Evolutionary conservation across 345 rosid species (phyloP).

Genomic region (Excoecaria agallocha): DNA sequence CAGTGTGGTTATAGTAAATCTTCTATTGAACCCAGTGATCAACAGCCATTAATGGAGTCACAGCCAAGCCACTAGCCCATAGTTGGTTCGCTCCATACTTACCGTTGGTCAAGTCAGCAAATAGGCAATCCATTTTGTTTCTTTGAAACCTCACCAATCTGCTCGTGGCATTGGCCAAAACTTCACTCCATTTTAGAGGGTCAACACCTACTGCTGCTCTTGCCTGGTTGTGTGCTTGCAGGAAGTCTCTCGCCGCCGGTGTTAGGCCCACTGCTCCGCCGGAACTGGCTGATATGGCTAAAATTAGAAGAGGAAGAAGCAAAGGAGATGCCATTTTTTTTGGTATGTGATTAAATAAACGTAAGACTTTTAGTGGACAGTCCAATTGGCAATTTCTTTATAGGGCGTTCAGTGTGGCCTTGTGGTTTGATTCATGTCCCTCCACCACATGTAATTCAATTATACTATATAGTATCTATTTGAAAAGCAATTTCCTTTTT

Average conservation of each 20-base stretch:
- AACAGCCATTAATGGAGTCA: slow-evolving; percentile 59
- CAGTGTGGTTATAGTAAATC: slow-evolving; percentile 48
- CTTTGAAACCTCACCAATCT: slow-evolving; percentile 60
- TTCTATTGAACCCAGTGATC: slow-evolving; percentile 71
- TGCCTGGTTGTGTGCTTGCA: slow-evolving; percentile 69
- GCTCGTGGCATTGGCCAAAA: slow-evolving; percentile 47
- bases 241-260: slow-evolving; percentile 44
- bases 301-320: slow-evolving; percentile 33
- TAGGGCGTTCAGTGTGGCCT: background rate
- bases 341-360: background rate
- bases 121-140: slow-evolving; percentile 59
- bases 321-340: slow-evolving; percentile 33
- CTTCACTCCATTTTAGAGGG: slow-evolving; percentile 65
- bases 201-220: slow-evolving; percentile 61
- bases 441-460: background rate
- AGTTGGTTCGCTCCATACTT: slow-evolving; percentile 75
- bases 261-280: slow-evolving; percentile 19
- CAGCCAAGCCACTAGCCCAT: slow-evolving; percentile 49
- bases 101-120: slow-evolving; percentile 50
- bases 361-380: background rate
- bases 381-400: background rate
- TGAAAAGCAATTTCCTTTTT: background rate
- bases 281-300: slow-evolving; percentile 16
- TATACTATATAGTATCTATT: background rate
- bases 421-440: background rate